Evolutionary conservation across 768 basidiomycete genomes (phyloP), one percentile per base, ranked within the genome.

Genomic region (Jaapia argillacea): DNA sequence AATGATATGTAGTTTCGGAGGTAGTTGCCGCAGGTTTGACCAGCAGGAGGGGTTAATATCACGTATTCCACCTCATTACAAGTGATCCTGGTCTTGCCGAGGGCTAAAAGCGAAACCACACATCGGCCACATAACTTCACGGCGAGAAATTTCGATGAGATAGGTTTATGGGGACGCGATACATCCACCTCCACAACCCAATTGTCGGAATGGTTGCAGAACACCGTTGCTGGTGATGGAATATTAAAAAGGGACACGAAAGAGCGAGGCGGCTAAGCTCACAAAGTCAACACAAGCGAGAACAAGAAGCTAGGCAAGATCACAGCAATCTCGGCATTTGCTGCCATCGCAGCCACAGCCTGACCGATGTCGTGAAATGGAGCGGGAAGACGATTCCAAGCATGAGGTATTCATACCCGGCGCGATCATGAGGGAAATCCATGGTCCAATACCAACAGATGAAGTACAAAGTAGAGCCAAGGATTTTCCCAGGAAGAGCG

Each of bases 401-500:
- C 31, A 65, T 39, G n/a, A 73, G 55, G 51, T 64, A 70, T 7
- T 64, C 60, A 53, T 59, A 71, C 2, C 62, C 68, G 1, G 59
- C 66, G 24, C 69, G 64, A 38, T 57, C 52, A 12, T 56, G 50
- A 4, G 57, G 53, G 48, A 62, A 65, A 4, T 66, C 69, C 40
- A 71, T 64, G 5, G 67, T 60, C 66, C 67, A 74, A 51, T 67
- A 74, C 71, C 70, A 76, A 54, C 67, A 68, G 36, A 66, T 36
- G 55, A 68, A 74, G 54, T 66, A 66, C 16, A 74, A 4, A 6
- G 67, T 58, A 0, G 66, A 63, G 6, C 57, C 57, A 35, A 65
- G 14, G 16, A 70, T 64, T 45, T 71, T 71, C 56, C 68, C 65
- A 10, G 69, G 69, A 1, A 69, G 33, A 53, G 72, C 71, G 24